Percentiles rank a stretch among this genome's conserved stretches.
phyloP scores from a whole-genome alignment of 306 rosid species.

The Lathyrus sativus region DNA sequence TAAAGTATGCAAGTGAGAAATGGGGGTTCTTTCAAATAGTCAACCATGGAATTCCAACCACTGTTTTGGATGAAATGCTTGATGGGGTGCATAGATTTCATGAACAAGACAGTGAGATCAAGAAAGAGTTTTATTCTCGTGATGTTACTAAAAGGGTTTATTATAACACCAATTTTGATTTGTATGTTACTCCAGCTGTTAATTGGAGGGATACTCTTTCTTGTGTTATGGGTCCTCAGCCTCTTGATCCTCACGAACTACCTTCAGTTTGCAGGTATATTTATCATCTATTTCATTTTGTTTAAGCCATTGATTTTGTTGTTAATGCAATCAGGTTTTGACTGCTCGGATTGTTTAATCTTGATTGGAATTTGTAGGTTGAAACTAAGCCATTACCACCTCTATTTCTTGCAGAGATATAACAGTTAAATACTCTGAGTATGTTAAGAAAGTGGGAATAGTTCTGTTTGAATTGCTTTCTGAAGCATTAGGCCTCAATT shows the following conservation, averaged over 20 bases:
- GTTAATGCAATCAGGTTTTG: no score
- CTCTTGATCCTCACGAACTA: conserved; percentile 5
- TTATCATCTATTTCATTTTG: no score
- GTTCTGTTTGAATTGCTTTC: conserved; percentile 23
- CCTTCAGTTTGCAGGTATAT: conserved; percentile 23
- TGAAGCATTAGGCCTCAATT: conserved; percentile 25
- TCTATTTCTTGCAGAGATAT: conserved; percentile 15
- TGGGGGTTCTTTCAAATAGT: conserved; percentile 31
- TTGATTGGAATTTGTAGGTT: no score
- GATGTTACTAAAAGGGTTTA: conserved; percentile 5
- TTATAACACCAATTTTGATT: conserved; percentile 19
- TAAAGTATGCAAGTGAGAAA: conserved; percentile 19
- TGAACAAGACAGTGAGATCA: conserved; percentile 7
- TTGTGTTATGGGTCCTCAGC: conserved; percentile 2
- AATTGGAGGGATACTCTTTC: conserved; percentile 25
- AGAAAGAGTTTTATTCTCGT: conserved; percentile 25
- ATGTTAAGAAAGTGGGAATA: not conserved
- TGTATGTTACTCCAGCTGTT: not conserved
- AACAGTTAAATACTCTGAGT: not conserved
- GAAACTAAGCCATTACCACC: no score
- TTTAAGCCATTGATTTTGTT: no score
- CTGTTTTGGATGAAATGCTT: conserved; percentile 20
- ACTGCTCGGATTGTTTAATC: no score
- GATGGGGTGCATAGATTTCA: conserved; percentile 25
- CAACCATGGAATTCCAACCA: conserved; percentile 14